Evolutionary conservation across 495 filamentous ascomycete species (phyloP), one percentile per base, ranked within the genome.

Genomic region (Tricharina praecox): DNA sequence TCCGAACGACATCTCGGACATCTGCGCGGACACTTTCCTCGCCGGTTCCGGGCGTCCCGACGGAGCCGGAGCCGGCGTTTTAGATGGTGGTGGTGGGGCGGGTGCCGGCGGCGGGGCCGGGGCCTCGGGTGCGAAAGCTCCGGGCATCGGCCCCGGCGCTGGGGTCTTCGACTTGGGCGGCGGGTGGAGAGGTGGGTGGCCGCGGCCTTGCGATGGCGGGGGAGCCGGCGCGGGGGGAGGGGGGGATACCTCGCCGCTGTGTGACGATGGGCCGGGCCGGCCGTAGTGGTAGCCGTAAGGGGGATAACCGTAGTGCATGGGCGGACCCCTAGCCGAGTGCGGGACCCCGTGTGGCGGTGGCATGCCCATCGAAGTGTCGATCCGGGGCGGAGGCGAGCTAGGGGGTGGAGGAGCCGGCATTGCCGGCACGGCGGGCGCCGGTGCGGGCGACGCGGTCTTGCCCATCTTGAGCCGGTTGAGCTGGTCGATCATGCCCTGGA

Each of bases 11-110:
- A 3, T 51, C 56, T 28, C 51, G 30, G 18, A 50, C 8, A 28
- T 18, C 11, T 52, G 43, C 5, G 41, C 54, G 11, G 54, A 38
- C 5, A 50, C 18, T 25, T 51, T 41, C 23, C 45, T 55, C 35
- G 52, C 23, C 39, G 54, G 34, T 13, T 58, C 50, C 4, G 30
- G 18, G 18, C 55, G 54, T 0, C 40, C 36, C 1, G 36, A 16
- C 8, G 40, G 52, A 19, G 50, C 20, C 26, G 47, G 15, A 26
- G 26, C 45, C 35, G 48, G 39, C 21, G 48, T 40, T 28, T 37
- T 37, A 19, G 23, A 26, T 10, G 5, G 35, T 15, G 45, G 26
- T 15, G 47, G 46, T 13, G 45, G 51, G 3, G 39, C 51, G 0
- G 51, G 32, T 0, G 39, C 50, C 0, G 43, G 43, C 5, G 44